These are phyloP conservation scores for Strobilomyces echinocephalus DNA, from an alignment of 768 basidiomycete genomes.

Conservation along the genomic window DNA sequence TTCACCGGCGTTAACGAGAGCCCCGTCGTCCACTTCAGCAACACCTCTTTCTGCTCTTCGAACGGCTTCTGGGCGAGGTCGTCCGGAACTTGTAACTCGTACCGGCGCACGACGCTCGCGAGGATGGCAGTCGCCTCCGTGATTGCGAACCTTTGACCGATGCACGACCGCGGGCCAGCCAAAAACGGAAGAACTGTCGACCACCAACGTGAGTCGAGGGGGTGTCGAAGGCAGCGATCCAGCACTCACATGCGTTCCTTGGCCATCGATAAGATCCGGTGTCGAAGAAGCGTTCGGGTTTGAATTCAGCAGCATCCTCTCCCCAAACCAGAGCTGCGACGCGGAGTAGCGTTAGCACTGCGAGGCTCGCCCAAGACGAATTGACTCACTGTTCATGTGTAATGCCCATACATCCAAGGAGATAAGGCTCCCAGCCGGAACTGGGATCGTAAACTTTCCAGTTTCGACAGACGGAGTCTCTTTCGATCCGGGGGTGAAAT, in stretches of 20 bases:
- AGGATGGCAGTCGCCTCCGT: constrained; percentile 40
- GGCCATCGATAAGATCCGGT: constrained; percentile 48
- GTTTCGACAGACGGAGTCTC: not conserved
- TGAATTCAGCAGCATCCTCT: constrained; percentile 41
- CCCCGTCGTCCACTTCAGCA: constrained; percentile 37
- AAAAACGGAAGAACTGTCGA: constrained; percentile 42
- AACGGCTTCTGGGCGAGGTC: constrained; percentile 28
- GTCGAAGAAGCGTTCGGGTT: constrained; percentile 48
- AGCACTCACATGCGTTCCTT: constrained; percentile 22
- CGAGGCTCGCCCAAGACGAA: not conserved
- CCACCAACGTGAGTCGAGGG: not conserved
- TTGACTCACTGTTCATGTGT: constrained; percentile 42
- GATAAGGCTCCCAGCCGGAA: constrained; percentile 38
- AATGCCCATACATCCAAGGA: constrained; percentile 40
- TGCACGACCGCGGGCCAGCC: constrained; percentile 41
- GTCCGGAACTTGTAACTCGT: constrained; percentile 38
- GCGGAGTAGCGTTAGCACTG: not conserved
- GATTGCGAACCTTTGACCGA: constrained; percentile 46
- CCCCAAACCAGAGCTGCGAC: constrained; percentile 48
- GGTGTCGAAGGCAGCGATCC: not conserved
- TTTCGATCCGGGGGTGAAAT: constrained; percentile 29
- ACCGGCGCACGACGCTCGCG: constrained; percentile 40
- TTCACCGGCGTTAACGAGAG: constrained; percentile 35
- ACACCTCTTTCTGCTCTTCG: constrained; percentile 30
- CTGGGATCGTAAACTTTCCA: constrained; percentile 29